Evolutionary conservation across 31 red algal genomes (phyloP), one percentile per base, ranked within the genome.

Genomic region (Odonthalia washingtoniensis): DNA sequence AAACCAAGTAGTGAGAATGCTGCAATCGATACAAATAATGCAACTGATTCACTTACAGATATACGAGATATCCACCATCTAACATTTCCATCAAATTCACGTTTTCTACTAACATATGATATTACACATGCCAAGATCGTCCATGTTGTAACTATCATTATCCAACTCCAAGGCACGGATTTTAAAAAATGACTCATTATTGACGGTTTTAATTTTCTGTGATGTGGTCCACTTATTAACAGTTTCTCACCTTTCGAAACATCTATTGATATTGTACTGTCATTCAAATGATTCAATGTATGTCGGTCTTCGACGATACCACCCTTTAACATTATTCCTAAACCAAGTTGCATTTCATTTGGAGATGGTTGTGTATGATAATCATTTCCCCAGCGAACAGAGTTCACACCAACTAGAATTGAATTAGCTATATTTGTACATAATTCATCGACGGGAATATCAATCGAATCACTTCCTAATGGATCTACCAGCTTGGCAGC

Each of bases 221-320:
- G n/a, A n/a, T n/a, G n/a, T n/a, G n/a, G n/a, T n/a, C n/a, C n/a
- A n/a, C n/a, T n/a, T n/a, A n/a, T n/a, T n/a, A n/a, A n/a, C n/a
- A n/a, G n/a, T n/a, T n/a, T n/a, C n/a, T n/a, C n/a, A 44, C 27
- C 73, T 70, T 34, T 62, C 73, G 45, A 85, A 85, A 17, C 82
- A 67, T 4, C n/a, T n/a, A n/a, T n/a, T n/a, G n/a, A n/a, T n/a
- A n/a, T 36, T 5, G 64, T 36, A 46, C 28, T 24, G 12, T 70
- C 65, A 12, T 40, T 9, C 26, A 84, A 84, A 16, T 84, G 40
- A 14, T 64, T 36, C 31, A 84, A 64, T 14, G 45, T 72, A 46
- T 84, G 46, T 33, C 36, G 28, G 36, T 84, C 49, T 9, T 27
- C 18, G 2, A 45, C 16, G 24, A 6, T 69, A 3, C 53, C 73